Conservation (phyloP, 1,284 basidiomycete species). For the Hymenochaete sp. region DNA sequence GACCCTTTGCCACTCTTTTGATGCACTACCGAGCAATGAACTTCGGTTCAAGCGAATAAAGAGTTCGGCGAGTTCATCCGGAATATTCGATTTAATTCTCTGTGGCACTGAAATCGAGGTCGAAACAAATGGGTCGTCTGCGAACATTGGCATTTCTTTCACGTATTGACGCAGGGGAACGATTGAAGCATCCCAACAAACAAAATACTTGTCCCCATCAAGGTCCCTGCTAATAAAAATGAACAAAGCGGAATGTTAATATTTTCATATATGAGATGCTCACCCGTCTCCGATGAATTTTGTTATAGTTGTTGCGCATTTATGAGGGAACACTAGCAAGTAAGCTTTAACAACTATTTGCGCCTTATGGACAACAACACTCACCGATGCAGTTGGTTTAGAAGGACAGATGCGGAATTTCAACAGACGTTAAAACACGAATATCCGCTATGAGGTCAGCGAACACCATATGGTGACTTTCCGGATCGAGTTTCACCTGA, state of each 20-base stretch:
- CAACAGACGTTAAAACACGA: conserved; percentile 22
- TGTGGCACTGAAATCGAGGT: no score
- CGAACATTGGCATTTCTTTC: no score
- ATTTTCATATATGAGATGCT: no score
- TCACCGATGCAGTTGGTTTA: conserved; percentile 23
- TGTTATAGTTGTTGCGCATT: no score
- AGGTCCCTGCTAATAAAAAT: conserved; percentile 24
- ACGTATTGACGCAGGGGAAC: no score
- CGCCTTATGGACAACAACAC: background rate
- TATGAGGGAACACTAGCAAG: conserved; percentile 22
- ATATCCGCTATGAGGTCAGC: conserved; percentile 17
- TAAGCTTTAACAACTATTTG: background rate
- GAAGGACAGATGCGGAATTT: conserved; percentile 18
- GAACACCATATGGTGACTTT: background rate
- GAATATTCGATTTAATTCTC: no score
- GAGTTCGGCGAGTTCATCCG: no score
- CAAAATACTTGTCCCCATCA: conserved; percentile 24
- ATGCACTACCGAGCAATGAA: conserved; percentile 18
- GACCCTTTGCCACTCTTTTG: conserved; percentile 20
- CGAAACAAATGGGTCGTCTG: no score
- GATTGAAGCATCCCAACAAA: conserved; percentile 21
- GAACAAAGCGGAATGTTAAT: no score
- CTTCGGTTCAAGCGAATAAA: no score
- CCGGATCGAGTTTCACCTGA: conserved; percentile 18
- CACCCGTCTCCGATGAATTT: no score